Conservation (phyloP, 768 basidiomycete genomes). For the Rhodotorula graminis region DNA sequence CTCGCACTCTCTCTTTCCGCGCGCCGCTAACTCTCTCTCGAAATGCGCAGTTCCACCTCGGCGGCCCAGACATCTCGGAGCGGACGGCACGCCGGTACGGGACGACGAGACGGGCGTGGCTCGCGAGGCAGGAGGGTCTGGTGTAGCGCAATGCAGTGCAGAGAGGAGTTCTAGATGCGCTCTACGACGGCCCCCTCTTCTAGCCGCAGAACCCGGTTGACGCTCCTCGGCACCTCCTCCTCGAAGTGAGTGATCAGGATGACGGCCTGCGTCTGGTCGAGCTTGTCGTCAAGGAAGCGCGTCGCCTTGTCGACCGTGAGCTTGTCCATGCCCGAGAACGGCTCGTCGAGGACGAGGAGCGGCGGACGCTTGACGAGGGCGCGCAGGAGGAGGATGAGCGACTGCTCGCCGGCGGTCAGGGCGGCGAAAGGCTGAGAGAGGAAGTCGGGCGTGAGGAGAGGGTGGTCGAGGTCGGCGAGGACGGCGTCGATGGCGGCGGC, state of each 20-base stretch:
- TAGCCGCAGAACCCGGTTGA: conserved; percentile 11
- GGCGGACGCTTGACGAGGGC: conserved; percentile 71
- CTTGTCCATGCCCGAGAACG: conserved; percentile 87
- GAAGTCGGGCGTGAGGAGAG: conserved; percentile 47
- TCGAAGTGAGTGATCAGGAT: conserved; percentile 87
- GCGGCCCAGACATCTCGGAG: too few species aligned
- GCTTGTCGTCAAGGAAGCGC: conserved; percentile 57
- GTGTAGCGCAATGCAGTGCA: background rate
- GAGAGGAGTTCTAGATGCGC: background rate
- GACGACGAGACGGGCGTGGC: too few species aligned
- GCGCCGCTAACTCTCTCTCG: too few species aligned
- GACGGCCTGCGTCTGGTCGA: conserved; percentile 61
- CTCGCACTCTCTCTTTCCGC: too few species aligned
- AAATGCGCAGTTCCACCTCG: too few species aligned
- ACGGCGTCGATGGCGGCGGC: conserved; percentile 56
- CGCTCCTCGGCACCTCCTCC: conserved; percentile 65
- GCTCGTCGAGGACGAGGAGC: conserved; percentile 82
- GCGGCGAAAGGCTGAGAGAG: conserved; percentile 57
- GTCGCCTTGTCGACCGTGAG: conserved; percentile 64
- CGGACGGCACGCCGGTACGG: too few species aligned
- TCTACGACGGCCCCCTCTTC: conserved; percentile 25
- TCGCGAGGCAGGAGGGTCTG: background rate
- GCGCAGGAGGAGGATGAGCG: conserved; percentile 74
- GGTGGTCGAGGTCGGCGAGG: conserved; percentile 55
- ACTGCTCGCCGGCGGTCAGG: conserved; percentile 69